These are phyloP conservation scores for Colletotrichum sp. DNA, from an alignment of 2,329 filamentous ascomycete species.

Conservation along the genomic window DNA sequence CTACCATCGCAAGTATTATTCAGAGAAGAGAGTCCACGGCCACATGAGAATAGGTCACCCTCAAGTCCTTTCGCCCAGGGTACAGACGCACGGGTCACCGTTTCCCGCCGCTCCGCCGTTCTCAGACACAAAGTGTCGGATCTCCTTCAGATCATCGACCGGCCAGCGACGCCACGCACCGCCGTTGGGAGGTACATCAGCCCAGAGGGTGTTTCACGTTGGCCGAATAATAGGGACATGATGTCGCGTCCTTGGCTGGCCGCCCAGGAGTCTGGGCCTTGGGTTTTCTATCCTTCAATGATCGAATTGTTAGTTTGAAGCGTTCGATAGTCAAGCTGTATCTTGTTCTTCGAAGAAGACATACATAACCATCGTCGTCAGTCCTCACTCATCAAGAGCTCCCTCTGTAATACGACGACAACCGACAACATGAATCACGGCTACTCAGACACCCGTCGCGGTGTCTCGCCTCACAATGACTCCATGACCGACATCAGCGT, in stretches of 20 bases:
- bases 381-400: neutral
- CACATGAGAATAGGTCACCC: neutral
- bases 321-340: neutral
- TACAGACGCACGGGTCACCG: neutral
- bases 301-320: neutral
- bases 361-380: neutral
- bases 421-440: neutral
- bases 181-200: neutral
- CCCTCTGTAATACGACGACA: neutral
- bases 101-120: slow-evolving; percentile 1
- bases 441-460: slow-evolving; percentile 1
- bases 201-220: slow-evolving; percentile 5
- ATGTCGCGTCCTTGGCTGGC: neutral
- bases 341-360: neutral
- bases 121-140: slow-evolving; percentile 18
- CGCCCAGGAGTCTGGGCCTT: neutral
- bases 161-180: neutral
- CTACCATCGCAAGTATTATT: neutral
- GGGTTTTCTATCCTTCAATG: neutral
- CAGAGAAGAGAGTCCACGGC: neutral
- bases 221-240: neutral
- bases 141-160: slow-evolving; percentile 6
- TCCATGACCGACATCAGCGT: slow-evolving; percentile 13
- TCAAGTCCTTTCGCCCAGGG: neutral
- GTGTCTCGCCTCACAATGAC: neutral